These are phyloP conservation scores for Neonectria punicea DNA, from an alignment of 2,329 filamentous ascomycete genomes.

Conservation along the genomic window DNA sequence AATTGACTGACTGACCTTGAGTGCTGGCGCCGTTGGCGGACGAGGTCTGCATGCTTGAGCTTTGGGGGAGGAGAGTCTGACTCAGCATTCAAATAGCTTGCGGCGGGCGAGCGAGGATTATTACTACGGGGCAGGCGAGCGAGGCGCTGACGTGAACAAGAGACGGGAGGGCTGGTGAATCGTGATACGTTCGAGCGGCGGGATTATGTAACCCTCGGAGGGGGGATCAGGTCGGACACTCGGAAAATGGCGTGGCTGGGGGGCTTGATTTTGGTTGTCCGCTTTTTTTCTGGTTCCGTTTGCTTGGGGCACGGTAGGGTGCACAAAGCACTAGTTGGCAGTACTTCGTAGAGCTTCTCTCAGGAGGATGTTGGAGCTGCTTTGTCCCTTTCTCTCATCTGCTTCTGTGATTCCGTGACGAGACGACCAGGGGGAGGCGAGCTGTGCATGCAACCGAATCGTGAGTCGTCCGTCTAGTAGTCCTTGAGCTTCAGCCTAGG, in stretches of 20 bases:
- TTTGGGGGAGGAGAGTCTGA: conserved; percentile 45
- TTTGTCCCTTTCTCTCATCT: not conserved
- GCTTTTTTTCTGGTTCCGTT: conserved; percentile 15
- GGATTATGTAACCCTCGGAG: conserved; percentile 45
- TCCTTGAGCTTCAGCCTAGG: not conserved
- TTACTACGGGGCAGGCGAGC: conserved; percentile 43
- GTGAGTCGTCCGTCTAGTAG: not conserved
- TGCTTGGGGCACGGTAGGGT: not conserved
- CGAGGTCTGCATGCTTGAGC: conserved; percentile 47
- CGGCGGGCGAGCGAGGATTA: conserved; percentile 41
- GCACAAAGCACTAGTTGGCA: no score
- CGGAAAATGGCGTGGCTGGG: conserved; percentile 46
- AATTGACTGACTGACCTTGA: conserved; percentile 44
- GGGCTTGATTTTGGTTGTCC: conserved; percentile 31
- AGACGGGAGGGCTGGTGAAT: conserved; percentile 38
- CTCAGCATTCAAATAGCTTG: conserved; percentile 48
- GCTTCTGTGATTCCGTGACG: not conserved
- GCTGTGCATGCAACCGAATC: not conserved
- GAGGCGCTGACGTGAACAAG: conserved; percentile 43
- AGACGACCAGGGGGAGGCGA: not conserved
- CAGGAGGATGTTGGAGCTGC: no score
- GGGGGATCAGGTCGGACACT: conserved; percentile 39
- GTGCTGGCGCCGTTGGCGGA: conserved; percentile 47
- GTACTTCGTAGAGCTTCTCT: no score
- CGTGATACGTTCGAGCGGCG: conserved; percentile 37